Conservation (phyloP, 1,284 basidiomycete species). For the Fomitiporia mediterranea region DNA sequence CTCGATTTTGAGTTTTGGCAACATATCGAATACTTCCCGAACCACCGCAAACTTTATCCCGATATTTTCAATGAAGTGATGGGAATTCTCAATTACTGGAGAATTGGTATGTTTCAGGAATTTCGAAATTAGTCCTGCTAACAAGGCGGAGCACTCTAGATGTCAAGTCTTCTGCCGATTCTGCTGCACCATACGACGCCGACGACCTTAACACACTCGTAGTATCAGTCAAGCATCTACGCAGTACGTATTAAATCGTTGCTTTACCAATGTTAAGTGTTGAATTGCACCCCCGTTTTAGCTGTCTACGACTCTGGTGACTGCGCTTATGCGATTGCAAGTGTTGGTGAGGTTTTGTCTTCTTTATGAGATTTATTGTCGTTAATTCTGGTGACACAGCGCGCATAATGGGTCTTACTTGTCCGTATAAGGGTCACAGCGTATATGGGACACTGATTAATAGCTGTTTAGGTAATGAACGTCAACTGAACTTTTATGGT, state of each 20-base stretch:
- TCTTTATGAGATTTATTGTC: constrained; percentile 4
- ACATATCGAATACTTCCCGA: constrained; percentile 14
- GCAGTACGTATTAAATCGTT: background rate
- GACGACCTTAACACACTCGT: constrained; percentile 1
- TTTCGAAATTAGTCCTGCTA: background rate
- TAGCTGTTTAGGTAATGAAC: constrained; percentile 21
- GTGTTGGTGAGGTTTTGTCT: constrained; percentile 8
- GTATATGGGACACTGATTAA: constrained; percentile 19
- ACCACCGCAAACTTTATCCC: background rate
- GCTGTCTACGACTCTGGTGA: background rate
- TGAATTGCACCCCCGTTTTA: background rate
- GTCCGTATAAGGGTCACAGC: constrained; percentile 24
- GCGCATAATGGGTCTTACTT: constrained; percentile 1
- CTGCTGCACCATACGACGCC: constrained; percentile 1
- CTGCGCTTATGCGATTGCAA: constrained; percentile 31
- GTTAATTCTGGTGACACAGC: background rate
- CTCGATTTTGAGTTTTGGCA: constrained; percentile 13
- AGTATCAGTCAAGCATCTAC: constrained; percentile 1
- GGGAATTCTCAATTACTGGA: constrained; percentile 5
- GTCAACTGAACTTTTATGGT: constrained; percentile 34
- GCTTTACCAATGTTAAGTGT: too few species aligned
- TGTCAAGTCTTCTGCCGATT: constrained; percentile 11
- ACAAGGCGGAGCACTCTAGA: background rate
- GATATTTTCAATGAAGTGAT: constrained; percentile 3
- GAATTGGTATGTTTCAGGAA: constrained; percentile 5